phyloP scores from a whole-genome alignment of 1,139 yeast genomes.

The Groenewaldozyma auringiensis region DNA sequence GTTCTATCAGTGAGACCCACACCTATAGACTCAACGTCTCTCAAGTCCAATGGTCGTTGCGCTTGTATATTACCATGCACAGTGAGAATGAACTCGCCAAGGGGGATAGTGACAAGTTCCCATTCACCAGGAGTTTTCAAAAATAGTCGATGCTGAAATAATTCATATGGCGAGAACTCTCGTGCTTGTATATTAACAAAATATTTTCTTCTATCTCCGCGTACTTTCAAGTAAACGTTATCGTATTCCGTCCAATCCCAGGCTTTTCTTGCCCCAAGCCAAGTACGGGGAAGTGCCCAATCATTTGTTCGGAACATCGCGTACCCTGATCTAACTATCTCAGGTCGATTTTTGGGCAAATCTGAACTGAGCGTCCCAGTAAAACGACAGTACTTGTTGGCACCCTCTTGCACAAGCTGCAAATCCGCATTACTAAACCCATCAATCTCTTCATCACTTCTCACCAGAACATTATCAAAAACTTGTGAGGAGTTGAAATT shows the following conservation, averaged over 20 bases:
- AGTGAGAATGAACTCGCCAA: constrained; percentile 72
- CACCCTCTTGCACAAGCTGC: constrained; percentile 33
- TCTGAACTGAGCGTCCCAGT: constrained; percentile 68
- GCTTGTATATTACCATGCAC: constrained; percentile 78
- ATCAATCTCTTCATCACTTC: constrained; percentile 69
- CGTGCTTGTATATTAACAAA: constrained; percentile 76
- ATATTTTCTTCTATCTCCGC: constrained; percentile 69
- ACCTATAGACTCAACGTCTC: constrained; percentile 66
- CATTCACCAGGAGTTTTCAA: constrained; percentile 68
- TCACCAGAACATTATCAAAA: constrained; percentile 46
- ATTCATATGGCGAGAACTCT: constrained; percentile 67
- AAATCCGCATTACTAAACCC: constrained; percentile 67
- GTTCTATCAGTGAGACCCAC: constrained; percentile 72
- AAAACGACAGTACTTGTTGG: constrained; percentile 44
- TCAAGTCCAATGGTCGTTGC: constrained; percentile 54
- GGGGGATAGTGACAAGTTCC: constrained; percentile 76
- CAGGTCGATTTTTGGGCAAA: constrained; percentile 63
- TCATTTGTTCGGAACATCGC: constrained; percentile 70
- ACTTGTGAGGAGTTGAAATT: constrained; percentile 44
- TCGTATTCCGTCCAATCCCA: constrained; percentile 61
- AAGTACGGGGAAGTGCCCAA: constrained; percentile 16
- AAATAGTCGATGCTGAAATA: constrained; percentile 75
- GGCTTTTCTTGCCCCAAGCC: constrained; percentile 25
- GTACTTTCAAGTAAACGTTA: constrained; percentile 60
- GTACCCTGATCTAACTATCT: constrained; percentile 66